phyloP scores from a whole-genome alignment of 2,329 filamentous ascomycete species.

The Aschersonia sp. region DNA sequence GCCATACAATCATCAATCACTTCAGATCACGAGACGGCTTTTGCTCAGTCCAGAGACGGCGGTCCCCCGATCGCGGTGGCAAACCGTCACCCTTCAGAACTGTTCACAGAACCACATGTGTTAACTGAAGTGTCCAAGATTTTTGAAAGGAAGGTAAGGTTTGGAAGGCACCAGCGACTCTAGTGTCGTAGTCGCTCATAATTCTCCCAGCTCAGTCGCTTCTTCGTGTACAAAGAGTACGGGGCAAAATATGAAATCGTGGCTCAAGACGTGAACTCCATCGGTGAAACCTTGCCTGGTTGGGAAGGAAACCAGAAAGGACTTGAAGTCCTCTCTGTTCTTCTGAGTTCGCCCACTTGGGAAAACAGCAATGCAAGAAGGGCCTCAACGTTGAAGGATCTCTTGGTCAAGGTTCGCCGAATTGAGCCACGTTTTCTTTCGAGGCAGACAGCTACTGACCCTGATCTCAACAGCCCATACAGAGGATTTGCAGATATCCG shows the following conservation, averaged over 20 bases:
- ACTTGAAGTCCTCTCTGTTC: conserved; percentile 67
- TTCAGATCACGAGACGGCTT: background rate
- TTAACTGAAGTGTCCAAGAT: conserved; percentile 46
- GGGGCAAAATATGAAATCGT: conserved; percentile 80
- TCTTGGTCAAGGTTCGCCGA: conserved; percentile 66
- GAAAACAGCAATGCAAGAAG: conserved; percentile 51
- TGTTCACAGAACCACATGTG: conserved; percentile 42
- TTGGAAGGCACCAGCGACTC: background rate
- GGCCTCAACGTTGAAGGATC: conserved; percentile 67
- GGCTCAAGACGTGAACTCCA: conserved; percentile 58
- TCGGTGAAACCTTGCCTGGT: conserved; percentile 51
- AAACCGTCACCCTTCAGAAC: conserved; percentile 5
- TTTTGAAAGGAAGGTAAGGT: conserved; percentile 41
- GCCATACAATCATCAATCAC: conserved; percentile 8
- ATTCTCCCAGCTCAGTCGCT: conserved; percentile 53
- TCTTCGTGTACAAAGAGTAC: conserved; percentile 85
- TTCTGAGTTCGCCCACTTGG: conserved; percentile 54
- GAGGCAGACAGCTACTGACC: background rate
- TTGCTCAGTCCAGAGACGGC: background rate
- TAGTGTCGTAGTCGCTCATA: background rate
- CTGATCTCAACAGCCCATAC: conserved; percentile 53
- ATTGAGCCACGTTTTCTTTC: background rate
- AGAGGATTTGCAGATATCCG: conserved; percentile 83
- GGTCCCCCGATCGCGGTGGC: background rate
- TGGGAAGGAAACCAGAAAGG: conserved; percentile 77